Percentiles rank a stretch among this genome's conserved stretches.
phyloP scores from a whole-genome alignment of 176 grass and related monocot genomes.

The Oryza officinalis region DNA sequence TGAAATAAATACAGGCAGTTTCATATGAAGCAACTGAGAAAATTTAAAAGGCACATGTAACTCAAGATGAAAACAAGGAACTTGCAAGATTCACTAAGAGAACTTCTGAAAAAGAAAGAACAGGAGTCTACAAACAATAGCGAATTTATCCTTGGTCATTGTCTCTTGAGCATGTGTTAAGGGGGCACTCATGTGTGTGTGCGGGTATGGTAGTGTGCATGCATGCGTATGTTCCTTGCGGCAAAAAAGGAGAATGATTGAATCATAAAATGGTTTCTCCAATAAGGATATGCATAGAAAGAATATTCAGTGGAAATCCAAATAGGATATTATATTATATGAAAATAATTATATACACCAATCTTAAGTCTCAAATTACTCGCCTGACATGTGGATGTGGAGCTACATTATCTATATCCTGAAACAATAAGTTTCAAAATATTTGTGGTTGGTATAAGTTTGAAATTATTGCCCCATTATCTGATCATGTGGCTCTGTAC shows the following conservation, averaged over 20 bases:
- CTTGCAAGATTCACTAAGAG: not conserved
- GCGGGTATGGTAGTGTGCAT: not conserved
- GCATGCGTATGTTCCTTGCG: not conserved
- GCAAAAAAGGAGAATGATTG: not conserved
- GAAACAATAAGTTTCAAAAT: not conserved
- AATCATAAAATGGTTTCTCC: not conserved
- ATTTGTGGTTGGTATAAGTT: not conserved
- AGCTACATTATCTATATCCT: not conserved
- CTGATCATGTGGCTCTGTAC: not conserved
- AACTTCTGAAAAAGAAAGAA: not conserved
- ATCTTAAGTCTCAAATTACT: not conserved
- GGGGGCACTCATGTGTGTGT: not conserved
- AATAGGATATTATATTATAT: not conserved
- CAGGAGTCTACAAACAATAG: not conserved
- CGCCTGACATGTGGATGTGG: not conserved
- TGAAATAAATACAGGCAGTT: constrained; percentile 41
- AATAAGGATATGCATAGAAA: not conserved
- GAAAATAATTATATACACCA: not conserved
- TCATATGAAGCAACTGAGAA: not conserved
- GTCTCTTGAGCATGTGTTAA: not conserved
- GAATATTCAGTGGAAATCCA: not conserved
- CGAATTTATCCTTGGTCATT: not conserved
- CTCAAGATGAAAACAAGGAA: not conserved
- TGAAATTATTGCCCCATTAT: not conserved
- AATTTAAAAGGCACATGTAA: not conserved